These are phyloP conservation scores for Pneumocystis oryctolagi DNA, from an alignment of 1,139 yeast species.

Conservation along the genomic window DNA sequence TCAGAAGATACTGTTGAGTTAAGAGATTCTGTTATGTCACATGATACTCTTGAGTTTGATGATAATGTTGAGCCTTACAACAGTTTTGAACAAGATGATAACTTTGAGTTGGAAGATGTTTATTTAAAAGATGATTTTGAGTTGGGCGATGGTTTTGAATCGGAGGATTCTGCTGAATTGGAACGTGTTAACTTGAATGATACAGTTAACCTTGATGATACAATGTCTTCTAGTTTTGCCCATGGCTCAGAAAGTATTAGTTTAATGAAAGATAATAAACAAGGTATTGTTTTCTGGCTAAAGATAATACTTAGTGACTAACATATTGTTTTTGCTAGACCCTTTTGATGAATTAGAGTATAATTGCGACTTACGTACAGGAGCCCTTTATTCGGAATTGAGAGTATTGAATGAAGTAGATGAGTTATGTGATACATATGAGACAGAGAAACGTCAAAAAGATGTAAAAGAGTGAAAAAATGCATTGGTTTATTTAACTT, in stretches of 20 bases:
- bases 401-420: background rate
- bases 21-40: background rate
- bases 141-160: background rate
- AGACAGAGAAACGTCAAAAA: background rate
- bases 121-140: background rate
- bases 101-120: background rate
- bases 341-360: background rate
- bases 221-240: no score
- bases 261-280: no score
- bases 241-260: no score
- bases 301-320: no score
- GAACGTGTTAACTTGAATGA: no score
- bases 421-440: no score
- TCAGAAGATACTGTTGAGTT: background rate
- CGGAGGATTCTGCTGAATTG: no score
- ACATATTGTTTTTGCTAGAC: no score
- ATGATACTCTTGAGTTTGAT: background rate
- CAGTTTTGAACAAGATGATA: background rate
- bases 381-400: background rate
- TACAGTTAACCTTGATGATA: no score
- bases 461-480: background rate
- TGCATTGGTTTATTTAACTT: background rate
- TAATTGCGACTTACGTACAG: no score
- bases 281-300: no score
- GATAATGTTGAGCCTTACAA: background rate